These are phyloP conservation scores for Poa pratensis DNA, from an alignment of 176 grass and related monocot species.

Conservation along the genomic window DNA sequence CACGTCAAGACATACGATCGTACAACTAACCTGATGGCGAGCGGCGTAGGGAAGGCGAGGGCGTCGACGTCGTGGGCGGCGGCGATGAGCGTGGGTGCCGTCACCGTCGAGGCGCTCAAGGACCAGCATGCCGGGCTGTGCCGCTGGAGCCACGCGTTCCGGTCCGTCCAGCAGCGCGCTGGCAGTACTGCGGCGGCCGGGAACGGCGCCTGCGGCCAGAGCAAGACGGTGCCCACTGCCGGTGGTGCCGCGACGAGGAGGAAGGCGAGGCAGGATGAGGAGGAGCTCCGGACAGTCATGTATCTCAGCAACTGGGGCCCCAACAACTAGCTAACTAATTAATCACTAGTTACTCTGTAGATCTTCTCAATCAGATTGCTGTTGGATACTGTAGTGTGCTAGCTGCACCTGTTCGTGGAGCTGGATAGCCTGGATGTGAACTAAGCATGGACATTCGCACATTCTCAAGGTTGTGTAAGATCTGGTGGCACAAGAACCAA, in stretches of 20 bases:
- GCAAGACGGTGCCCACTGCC: background rate
- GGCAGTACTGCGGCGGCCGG: background rate
- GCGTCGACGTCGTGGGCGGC: slow-evolving; percentile 42
- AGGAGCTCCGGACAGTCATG: slow-evolving; percentile 63
- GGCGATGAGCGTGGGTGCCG: slow-evolving; percentile 48
- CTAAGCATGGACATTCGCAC: no score
- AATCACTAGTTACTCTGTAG: background rate
- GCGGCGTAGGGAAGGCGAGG: slow-evolving; percentile 28
- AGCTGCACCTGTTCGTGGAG: background rate
- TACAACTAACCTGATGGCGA: slow-evolving; percentile 24
- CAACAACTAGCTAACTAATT: slow-evolving; percentile 45
- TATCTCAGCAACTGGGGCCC: slow-evolving; percentile 72
- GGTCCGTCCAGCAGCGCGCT: slow-evolving; percentile 35
- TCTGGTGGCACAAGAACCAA: no score
- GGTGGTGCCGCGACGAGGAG: slow-evolving; percentile 21
- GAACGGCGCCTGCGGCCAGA: background rate
- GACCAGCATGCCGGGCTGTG: slow-evolving; percentile 49
- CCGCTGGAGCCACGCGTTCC: slow-evolving; percentile 59
- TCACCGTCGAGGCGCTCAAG: slow-evolving; percentile 60
- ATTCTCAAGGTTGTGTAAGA: no score
- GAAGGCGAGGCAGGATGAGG: slow-evolving; percentile 40
- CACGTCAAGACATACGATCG: background rate
- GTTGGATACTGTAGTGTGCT: background rate
- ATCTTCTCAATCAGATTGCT: slow-evolving; percentile 9
- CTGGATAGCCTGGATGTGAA: no score